Base-by-base conservation (phyloP, 2,329 filamentous ascomycete species). In the Stemphylium vesicarium region DNA sequence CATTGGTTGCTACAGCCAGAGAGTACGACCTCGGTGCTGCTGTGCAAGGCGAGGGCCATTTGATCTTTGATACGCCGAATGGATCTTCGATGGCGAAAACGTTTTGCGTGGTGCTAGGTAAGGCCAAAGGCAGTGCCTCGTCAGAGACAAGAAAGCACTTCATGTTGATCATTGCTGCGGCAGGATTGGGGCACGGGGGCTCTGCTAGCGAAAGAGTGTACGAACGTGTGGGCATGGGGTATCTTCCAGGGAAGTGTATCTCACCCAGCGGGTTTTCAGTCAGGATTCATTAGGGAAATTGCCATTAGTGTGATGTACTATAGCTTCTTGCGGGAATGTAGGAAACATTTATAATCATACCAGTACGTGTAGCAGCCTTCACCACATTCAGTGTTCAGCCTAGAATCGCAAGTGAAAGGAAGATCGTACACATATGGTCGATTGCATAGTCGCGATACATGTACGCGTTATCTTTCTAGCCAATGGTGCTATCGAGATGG, bases 221-320 rank as follows among this genome's bases (percentile, higher is more conserved):
- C 13, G 39, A 50, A 22, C 48, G 40, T 1, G 16, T 45, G 2
- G 48, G 48, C 1, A 42, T 32, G 8, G 48, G 48, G 4, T 43
- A 31, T 18, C 13, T 50, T 10, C 33, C 48, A 2, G 48, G 48
- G n/a, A 50, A 32, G 24, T 50, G 48, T 22, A 50, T 50, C 11
- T 38, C 40, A 4, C 24, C 33, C 1, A 32, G 13, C 15, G 48
- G 32, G 2, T 22, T 38, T 20, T 16, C 11, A 2, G 48, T 50
- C 9, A 50, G 16, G 15, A 32, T 45, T 10, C 40, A 50, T 16
- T 50, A 16, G 35, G 3, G 26, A 11, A 10, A 29, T 7, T 11
- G 26, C 11, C 8, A 11, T 11, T 29, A 11, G 26, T 29, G 26
- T 7, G 26, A 29, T 11, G 22, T 24, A 29, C 9, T 11, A 29